These are phyloP conservation scores for Boletus sp. DNA, from an alignment of 1,284 basidiomycete species.

Conservation along the genomic window DNA sequence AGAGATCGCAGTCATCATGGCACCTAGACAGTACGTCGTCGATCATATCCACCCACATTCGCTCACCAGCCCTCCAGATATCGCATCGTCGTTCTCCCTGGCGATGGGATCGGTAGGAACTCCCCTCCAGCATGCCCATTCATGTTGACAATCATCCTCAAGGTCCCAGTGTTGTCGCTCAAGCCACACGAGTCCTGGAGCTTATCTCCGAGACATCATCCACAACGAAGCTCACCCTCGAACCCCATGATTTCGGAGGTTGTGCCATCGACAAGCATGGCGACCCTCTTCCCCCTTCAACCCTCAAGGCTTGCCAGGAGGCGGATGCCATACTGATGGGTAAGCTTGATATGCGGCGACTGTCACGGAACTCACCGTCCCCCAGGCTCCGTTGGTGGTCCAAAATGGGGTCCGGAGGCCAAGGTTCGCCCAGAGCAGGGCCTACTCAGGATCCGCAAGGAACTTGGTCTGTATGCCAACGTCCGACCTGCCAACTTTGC, in stretches of 20 bases:
- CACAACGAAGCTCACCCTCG: slow-evolving; percentile 71
- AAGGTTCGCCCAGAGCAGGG: slow-evolving; percentile 96
- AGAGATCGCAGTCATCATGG: slow-evolving; percentile 32
- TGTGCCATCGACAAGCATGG: slow-evolving; percentile 87
- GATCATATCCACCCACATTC: not conserved
- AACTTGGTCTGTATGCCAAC: slow-evolving; percentile 94
- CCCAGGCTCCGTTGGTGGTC: slow-evolving; percentile 91
- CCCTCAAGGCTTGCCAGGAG: slow-evolving; percentile 81
- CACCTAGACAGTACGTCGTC: slow-evolving; percentile 38
- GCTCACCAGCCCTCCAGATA: slow-evolving; percentile 48
- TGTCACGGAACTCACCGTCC: slow-evolving; percentile 4
- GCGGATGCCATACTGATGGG: slow-evolving; percentile 94
- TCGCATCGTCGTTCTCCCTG: slow-evolving; percentile 85
- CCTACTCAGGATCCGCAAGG: slow-evolving; percentile 88
- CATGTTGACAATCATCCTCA: slow-evolving; percentile 11
- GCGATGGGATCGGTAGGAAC: slow-evolving; percentile 90
- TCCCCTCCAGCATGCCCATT: not conserved
- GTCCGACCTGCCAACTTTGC: slow-evolving; percentile 96
- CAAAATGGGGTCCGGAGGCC: slow-evolving; percentile 93
- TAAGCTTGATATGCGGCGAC: slow-evolving; percentile 32
- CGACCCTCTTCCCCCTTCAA: slow-evolving; percentile 81
- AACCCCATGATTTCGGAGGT: slow-evolving; percentile 85
- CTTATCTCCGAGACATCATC: slow-evolving; percentile 60
- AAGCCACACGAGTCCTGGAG: slow-evolving; percentile 86
- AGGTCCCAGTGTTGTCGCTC: slow-evolving; percentile 93